phyloP scores from a whole-genome alignment of 2,329 filamentous ascomycete genomes.

The Periconia sp. region DNA sequence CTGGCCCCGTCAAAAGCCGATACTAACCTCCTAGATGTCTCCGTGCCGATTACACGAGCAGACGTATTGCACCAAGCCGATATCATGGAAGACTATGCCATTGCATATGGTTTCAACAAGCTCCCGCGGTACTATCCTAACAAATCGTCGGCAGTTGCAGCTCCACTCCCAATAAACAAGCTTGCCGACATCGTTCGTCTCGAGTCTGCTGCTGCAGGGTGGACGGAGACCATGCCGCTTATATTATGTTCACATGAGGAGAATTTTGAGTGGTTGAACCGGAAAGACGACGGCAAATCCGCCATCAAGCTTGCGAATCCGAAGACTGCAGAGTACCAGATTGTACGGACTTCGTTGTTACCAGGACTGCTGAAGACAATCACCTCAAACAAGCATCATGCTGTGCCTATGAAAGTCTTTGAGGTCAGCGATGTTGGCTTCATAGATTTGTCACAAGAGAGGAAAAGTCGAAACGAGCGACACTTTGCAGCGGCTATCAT shows the following conservation, averaged over 20 bases:
- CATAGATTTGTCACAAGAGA: conserved; percentile 82
- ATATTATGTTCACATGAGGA: conserved; percentile 98
- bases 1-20: conserved; percentile 75
- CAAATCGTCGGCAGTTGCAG: conserved; percentile 84
- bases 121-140: conserved; percentile 86
- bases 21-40: conserved; percentile 75
- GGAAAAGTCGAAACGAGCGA: conserved; percentile 86
- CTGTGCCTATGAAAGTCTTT: conserved; percentile 89
- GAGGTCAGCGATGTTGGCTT: conserved; percentile 90
- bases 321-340: conserved; percentile 91
- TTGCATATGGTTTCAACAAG: conserved; percentile 97
- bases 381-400: conserved; percentile 88
- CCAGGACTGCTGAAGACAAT: conserved; percentile 93
- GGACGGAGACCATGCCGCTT: conserved; percentile 94
- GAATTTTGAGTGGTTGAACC: conserved; percentile 95
- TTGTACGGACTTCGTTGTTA: conserved; percentile 84
- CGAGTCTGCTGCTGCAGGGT: conserved; percentile 92
- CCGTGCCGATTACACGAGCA: conserved; percentile 85
- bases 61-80: conserved; percentile 97
- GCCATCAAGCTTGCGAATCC: conserved; percentile 89
- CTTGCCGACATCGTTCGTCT: conserved; percentile 87
- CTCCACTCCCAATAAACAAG: conserved; percentile 91
- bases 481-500: conserved; percentile 97
- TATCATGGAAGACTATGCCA: conserved; percentile 97
- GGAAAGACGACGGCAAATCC: conserved; percentile 82